Conservation (phyloP, 345 rosid genomes). For the Odontarrhena argentea region DNA sequence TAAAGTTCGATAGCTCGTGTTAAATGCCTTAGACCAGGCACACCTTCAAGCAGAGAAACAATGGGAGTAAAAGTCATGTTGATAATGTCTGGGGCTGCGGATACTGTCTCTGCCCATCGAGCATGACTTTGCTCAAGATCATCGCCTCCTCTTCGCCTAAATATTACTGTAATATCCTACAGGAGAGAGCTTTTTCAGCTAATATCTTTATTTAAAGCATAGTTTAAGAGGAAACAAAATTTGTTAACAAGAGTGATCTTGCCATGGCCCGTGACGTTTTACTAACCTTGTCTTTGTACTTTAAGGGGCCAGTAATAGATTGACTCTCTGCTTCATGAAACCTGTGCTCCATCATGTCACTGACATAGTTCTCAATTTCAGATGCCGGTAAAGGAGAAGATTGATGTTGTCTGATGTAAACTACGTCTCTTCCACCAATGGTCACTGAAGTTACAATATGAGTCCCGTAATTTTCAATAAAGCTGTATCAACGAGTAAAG, state of each 20-base stretch:
- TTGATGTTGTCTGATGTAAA: conserved; percentile 90
- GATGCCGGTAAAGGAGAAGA: conserved; percentile 66
- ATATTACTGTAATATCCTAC: conserved; percentile 98
- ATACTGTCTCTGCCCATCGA: conserved; percentile 82
- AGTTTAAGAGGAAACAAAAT: not conserved
- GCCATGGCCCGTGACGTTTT: conserved; percentile 21
- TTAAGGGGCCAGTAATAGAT: conserved; percentile 67
- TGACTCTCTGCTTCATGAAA: conserved; percentile 64
- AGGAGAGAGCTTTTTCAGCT: conserved; percentile 48
- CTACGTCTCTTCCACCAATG: conserved; percentile 95
- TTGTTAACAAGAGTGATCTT: conserved; percentile 4
- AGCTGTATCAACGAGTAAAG: conserved; percentile 49
- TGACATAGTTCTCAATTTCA: conserved; percentile 79
- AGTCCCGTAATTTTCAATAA: conserved; percentile 83
- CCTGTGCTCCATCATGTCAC: conserved; percentile 72
- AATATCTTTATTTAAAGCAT: conserved; percentile 11
- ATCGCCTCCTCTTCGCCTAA: conserved; percentile 98
- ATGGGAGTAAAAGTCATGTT: conserved; percentile 91
- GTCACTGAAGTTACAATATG: conserved; percentile 91
- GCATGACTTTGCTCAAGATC: conserved; percentile 96
- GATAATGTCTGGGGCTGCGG: conserved; percentile 83
- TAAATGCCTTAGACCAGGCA: conserved; percentile 82
- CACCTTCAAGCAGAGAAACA: conserved; percentile 84
- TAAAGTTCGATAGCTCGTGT: conserved; percentile 85
- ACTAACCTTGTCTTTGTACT: conserved; percentile 93